A percentile compares a stretch with the other conserved stretches of the same genome.
These are phyloP conservation scores for Ogataea allantospora DNA, from an alignment of 805 yeast species.

Conservation along the genomic window DNA sequence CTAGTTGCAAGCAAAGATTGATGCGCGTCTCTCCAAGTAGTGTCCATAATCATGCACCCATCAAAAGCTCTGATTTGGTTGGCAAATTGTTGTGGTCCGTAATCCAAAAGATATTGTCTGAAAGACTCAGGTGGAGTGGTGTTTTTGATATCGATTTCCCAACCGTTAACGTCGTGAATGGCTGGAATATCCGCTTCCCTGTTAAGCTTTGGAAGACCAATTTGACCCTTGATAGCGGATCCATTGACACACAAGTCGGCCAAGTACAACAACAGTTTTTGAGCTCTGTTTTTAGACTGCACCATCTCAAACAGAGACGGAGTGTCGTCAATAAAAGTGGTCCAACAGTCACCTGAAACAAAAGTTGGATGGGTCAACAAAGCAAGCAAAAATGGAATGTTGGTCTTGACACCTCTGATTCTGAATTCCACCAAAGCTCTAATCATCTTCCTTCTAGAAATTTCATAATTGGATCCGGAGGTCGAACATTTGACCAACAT, in stretches of 20 bases:
- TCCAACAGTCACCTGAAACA: constrained; percentile 89
- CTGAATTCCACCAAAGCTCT: constrained; percentile 96
- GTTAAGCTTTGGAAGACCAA: constrained; percentile 81
- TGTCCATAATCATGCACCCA: constrained; percentile 94
- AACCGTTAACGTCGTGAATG: constrained; percentile 61
- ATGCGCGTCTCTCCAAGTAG: constrained; percentile 99
- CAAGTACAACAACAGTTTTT: constrained; percentile 83
- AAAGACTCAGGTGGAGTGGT: constrained; percentile 73
- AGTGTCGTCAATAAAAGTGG: constrained; percentile 97
- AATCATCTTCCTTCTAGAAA: constrained; percentile 96
- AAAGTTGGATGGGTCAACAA: constrained; percentile 87
- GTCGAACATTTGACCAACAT: constrained; percentile 97
- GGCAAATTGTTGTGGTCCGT: constrained; percentile 91
- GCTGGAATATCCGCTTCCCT: constrained; percentile 76
- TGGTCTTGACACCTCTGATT: constrained; percentile 98
- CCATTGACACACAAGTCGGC: constrained; percentile 97
- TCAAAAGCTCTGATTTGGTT: constrained; percentile 77
- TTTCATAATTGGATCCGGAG: constrained; percentile 95
- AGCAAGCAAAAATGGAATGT: constrained; percentile 93
- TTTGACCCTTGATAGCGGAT: constrained; percentile 91
- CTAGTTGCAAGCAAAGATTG: constrained; percentile 97
- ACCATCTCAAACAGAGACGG: constrained; percentile 95
- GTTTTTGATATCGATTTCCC: constrained; percentile 48
- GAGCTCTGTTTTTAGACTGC: constrained; percentile 94
- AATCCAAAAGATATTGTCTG: constrained; percentile 80